phyloP scores from a whole-genome alignment of 805 yeast species.

The Kodamaea nitidulidarum region DNA sequence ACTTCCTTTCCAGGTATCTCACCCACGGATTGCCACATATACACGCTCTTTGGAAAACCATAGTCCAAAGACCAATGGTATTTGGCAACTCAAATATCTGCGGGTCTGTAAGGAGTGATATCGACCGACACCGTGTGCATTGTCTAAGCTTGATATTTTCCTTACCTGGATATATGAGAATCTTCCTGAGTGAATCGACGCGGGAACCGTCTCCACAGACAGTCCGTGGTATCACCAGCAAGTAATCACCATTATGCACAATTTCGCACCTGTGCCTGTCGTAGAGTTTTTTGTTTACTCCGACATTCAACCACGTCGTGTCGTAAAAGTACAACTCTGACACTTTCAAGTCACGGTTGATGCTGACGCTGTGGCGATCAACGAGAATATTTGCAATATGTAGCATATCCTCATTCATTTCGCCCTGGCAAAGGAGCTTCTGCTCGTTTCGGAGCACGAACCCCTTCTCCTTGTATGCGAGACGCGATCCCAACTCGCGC shows the following conservation, averaged over 20 bases:
- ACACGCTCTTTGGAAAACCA: slow-evolving; percentile 69
- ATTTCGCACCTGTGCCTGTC: neutral
- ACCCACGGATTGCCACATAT: slow-evolving; percentile 80
- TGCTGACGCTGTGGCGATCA: slow-evolving; percentile 42
- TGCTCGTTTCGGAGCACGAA: slow-evolving; percentile 53
- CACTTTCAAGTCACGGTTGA: slow-evolving; percentile 44
- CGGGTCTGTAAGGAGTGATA: slow-evolving; percentile 40
- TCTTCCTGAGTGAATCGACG: slow-evolving; percentile 37
- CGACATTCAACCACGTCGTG: slow-evolving; percentile 57
- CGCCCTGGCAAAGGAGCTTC: slow-evolving; percentile 57
- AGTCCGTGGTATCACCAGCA: slow-evolving; percentile 20
- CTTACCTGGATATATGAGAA: slow-evolving; percentile 19
- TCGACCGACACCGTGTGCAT: slow-evolving; percentile 40
- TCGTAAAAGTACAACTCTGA: slow-evolving; percentile 60
- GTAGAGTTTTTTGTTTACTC: slow-evolving; percentile 16
- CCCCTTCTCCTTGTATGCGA: slow-evolving; percentile 20
- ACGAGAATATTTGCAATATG: slow-evolving; percentile 42
- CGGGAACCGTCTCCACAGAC: slow-evolving; percentile 20
- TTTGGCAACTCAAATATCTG: slow-evolving; percentile 29
- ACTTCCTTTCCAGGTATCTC: slow-evolving; percentile 10
- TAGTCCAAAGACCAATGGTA: slow-evolving; percentile 47
- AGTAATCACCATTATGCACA: neutral
- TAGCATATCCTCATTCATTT: slow-evolving; percentile 44
- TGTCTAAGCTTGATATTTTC: slow-evolving; percentile 22
- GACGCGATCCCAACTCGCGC: slow-evolving; percentile 24